Conservation (phyloP, 176 grass and related monocot species). For the Puccinellia tenuiflora region DNA sequence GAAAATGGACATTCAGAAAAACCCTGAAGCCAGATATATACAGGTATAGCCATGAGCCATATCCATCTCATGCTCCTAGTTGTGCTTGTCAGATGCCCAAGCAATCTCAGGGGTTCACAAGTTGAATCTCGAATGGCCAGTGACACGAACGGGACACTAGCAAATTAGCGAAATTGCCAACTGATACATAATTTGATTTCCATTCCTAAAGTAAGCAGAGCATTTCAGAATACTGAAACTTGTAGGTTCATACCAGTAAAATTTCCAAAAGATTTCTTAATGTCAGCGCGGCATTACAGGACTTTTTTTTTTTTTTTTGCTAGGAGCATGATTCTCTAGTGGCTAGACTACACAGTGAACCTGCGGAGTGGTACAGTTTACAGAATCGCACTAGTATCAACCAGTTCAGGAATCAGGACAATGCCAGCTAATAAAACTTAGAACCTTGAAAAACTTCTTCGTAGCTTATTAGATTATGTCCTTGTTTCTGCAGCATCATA, state of each 20-base stretch:
- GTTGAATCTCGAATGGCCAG: background rate
- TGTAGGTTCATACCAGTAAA: background rate
- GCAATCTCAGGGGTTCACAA: conserved; percentile 14
- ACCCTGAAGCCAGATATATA: background rate
- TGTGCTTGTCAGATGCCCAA: background rate
- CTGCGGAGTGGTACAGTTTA: background rate
- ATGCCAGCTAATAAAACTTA: background rate
- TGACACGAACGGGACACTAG: background rate
- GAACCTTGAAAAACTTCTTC: background rate
- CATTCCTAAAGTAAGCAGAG: background rate
- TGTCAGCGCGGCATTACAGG: background rate
- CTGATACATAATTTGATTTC: background rate
- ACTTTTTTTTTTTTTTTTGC: background rate
- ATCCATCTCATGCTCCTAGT: background rate
- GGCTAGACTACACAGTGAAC: background rate
- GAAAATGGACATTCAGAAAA: background rate
- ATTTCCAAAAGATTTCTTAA: background rate
- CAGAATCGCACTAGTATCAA: conserved; percentile 5
- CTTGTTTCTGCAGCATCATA: background rate
- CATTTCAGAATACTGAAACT: background rate
- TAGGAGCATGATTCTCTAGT: background rate
- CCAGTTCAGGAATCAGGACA: conserved; percentile 9
- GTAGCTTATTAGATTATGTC: conserved; percentile 3
- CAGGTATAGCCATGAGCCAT: background rate
- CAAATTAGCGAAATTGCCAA: background rate